Base-by-base conservation (phyloP, 495 filamentous ascomycete species). In the Podospora sp. region DNA sequence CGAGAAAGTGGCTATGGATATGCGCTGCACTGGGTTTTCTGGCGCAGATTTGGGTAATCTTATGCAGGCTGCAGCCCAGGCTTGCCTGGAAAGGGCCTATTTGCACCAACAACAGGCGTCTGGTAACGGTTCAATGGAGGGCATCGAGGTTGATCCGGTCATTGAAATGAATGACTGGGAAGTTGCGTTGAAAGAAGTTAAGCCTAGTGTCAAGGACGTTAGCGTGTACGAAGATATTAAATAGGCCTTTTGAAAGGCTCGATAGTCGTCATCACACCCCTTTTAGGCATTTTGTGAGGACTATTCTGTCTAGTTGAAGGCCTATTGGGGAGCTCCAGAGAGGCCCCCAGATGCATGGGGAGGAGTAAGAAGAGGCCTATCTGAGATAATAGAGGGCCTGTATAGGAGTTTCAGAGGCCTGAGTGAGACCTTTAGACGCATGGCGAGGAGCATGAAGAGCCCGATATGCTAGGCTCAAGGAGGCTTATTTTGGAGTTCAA, bases 41-140 rank as follows among this genome's bases (percentile, higher is more conserved):
- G 95, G 95, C 70, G 95, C 95, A 0, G 95, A 99, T 81, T 76
- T 99, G 65, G 88, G 87, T 14, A 92, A 89, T 71, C 73, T 97
- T 62, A 80, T 94, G 61, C 85, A 90, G 66, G 87, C 90, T 57
- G 93, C 93, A 50, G 93, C 88, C 21, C 87, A 92, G 73, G 87
- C 87, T 29, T 91, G 92, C 36, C 83, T 97, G 70, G 84, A 89
- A 74, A 81, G 91, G 49, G 82, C 69, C 68, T 79, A 68, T 63
- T 63, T 63, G 77, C 77, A 57, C 55, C 71, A 63, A 58, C 53
- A 21, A 35, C 52, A 24, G 22, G 58, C 20, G 1, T 16, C 20
- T 11, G 26, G 36, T 26, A 67, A 60, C 56, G 46, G 25, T 16
- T 58, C 53, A 9, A 40, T 46, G 46, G 56, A 56, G 53, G 65